Evolutionary conservation across 495 filamentous ascomycete species (phyloP), one percentile per base, ranked within the genome.

Genomic region (Chaetomium cochliodes): DNA sequence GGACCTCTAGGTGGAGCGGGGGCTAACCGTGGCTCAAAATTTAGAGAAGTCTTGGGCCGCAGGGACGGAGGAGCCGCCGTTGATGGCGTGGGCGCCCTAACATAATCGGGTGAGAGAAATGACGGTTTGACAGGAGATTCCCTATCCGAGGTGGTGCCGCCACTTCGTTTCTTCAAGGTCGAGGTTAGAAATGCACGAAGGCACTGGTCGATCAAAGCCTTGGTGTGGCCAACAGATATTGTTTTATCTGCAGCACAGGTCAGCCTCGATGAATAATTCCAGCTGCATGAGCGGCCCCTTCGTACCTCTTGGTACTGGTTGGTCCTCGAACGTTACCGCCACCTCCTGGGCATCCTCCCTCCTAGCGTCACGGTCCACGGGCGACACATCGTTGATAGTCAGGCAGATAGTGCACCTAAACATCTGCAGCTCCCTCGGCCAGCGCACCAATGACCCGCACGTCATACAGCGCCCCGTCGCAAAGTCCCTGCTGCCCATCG

Each of bases 401-500:
- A 92, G 78, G 75, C 93, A 97, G 54, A 89, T 86, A 39, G 90
- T 89, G 75, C 93, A 97, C 68, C 91, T 83, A 77, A 93, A 97
- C 49, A 88, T 81, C 28, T 84, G 82, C 67, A 93, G 72, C 62
- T 88, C 81, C 64, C 82, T 84, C n/a, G 93, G 92, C 90, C 92
- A 96, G 55, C 87, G 86, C 54, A 96, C 86, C 47, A 86, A 85
- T 55, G 88, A 90, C 72, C 88, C 89, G 73, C 93, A 96, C 13
- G 90, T 92, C 80, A 88, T 87, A 70, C 92, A 96, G 69, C 84
- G 88, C 16, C 91, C 91, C 33, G 88, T 87, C n/a, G 78, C 81
- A 58, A 79, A 79, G 54, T 86, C 82, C 56, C 68, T 70, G 66
- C 69, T 72, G 66, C 66, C 73, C 52, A 68, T 67, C 41, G 68